These are phyloP conservation scores for Gautieria morchelliformis DNA, from an alignment of 768 basidiomycete genomes.

Conservation along the genomic window DNA sequence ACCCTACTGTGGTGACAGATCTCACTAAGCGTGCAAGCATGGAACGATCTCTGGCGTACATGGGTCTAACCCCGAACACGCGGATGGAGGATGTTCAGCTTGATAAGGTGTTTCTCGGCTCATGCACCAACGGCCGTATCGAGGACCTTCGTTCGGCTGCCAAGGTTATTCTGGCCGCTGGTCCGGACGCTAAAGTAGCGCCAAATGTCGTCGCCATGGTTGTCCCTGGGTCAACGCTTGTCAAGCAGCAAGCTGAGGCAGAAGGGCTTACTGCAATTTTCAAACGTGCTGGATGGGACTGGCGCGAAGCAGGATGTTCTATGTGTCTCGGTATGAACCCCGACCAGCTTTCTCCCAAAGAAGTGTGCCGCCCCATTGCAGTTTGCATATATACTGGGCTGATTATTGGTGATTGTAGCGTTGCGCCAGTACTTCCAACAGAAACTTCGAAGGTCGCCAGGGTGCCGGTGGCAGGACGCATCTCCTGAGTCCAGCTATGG, in stretches of 20 bases:
- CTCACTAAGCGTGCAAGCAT: constrained; percentile 58
- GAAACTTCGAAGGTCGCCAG: constrained; percentile 89
- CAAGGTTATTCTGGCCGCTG: constrained; percentile 63
- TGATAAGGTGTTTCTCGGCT: constrained; percentile 90
- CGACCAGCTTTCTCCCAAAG: constrained; percentile 73
- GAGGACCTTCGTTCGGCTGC: constrained; percentile 88
- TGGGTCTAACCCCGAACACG: constrained; percentile 74
- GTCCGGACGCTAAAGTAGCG: constrained; percentile 64
- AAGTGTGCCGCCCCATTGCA: constrained; percentile 13
- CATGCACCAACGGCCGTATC: constrained; percentile 91
- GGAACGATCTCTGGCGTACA: constrained; percentile 71
- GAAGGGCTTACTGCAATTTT: constrained; percentile 83
- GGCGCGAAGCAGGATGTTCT: constrained; percentile 92
- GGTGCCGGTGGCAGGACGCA: constrained; percentile 85
- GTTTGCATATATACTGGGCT: not conserved
- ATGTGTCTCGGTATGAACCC: constrained; percentile 98
- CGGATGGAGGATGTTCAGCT: constrained; percentile 70
- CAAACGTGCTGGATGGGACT: constrained; percentile 87
- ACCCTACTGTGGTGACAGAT: constrained; percentile 59
- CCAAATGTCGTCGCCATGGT: constrained; percentile 77
- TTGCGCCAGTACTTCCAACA: constrained; percentile 87
- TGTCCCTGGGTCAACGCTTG: constrained; percentile 83
- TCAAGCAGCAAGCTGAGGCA: constrained; percentile 85
- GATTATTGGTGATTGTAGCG: constrained; percentile 32
- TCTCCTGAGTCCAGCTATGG: constrained; percentile 86